phyloP scores from a whole-genome alignment of 2,329 filamentous ascomycete genomes.

The Samsoniella hepiali region DNA sequence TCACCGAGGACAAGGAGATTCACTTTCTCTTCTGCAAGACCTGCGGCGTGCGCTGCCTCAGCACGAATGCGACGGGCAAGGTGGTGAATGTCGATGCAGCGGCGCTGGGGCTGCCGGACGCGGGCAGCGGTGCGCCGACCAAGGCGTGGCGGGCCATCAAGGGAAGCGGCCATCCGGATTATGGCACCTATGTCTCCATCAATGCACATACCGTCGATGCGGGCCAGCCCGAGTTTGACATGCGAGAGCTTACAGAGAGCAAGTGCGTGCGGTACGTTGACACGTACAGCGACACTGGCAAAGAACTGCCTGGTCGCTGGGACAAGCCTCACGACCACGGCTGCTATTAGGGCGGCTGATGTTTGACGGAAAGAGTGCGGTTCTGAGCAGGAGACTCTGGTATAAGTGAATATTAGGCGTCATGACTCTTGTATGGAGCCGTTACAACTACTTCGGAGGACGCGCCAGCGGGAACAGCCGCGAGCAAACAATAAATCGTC shows the following conservation, averaged over 20 bases:
- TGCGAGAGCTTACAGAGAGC: conserved; percentile 20
- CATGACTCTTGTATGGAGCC: too few species aligned
- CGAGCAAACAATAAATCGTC: too few species aligned
- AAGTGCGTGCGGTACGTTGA: conserved; percentile 22
- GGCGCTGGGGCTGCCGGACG: conserved; percentile 14
- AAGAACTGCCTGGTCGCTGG: conserved; percentile 15
- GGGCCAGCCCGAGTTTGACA: conserved; percentile 20
- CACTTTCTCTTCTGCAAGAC: conserved; percentile 27
- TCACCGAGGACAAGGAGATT: conserved; percentile 26
- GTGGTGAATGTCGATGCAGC: conserved; percentile 14
- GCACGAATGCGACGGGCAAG: conserved; percentile 22
- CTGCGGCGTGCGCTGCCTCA: conserved; percentile 41
- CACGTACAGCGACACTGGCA: conserved; percentile 18
- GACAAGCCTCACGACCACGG: conserved; percentile 21
- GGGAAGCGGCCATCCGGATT: conserved; percentile 7
- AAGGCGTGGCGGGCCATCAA: conserved; percentile 18
- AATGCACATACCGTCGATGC: conserved; percentile 20
- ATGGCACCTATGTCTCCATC: conserved; percentile 16
- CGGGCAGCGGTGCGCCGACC: neutral
- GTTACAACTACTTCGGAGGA: too few species aligned
- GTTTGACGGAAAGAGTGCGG: neutral
- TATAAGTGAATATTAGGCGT: neutral
- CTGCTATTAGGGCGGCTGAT: conserved; percentile 9
- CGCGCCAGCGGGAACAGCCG: too few species aligned
- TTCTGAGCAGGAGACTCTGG: neutral